Base-by-base conservation (phyloP, 1,284 basidiomycete species). In the Cerrena zonata region DNA sequence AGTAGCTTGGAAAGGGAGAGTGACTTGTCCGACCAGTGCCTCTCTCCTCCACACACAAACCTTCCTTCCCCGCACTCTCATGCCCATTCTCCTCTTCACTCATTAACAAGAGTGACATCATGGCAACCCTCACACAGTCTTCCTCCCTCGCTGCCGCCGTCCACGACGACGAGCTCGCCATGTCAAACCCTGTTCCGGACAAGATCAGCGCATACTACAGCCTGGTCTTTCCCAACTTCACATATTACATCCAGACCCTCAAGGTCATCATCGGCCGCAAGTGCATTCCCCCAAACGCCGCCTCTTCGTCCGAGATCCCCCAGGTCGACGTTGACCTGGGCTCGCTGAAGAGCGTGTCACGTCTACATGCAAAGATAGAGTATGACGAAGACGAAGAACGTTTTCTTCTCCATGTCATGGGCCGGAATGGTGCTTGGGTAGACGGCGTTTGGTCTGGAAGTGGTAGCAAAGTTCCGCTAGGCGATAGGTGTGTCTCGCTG, bases 361-460 rank as follows among this genome's bases (percentile, higher is more conserved):
- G 96, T 22, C 77, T 96, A 13, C 96, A 99, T 66, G 96, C 96
- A 47, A 88, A 86, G 73, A 94, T 99, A 62, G 92, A 91, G 67
- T 96, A 89, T 65, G 89, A 91, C 72, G 82, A 86, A 58, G 82
- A 88, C 21, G 84, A 90, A 54, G 91, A 92, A 65, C 82, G 83
- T 61, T 99, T 94, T 71, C 86, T 93, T 25, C 79, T 99, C 44
- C 83, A 87, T 56, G 94, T 99, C 36, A 78, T 91, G 30, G 96
- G 96, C 11, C 77, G 95, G 52, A 99, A 99, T 62, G 96, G 96
- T 11, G 94, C 94, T 7, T 98, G 94, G 85, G 93, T 99, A 1
- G 95, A 99, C 60, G 94, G 94, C 44, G 83, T 93, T 12, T 99
- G 94, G 89, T 89, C 86, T 52, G 88, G 88, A 18, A 88, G 89